phyloP scores from a whole-genome alignment of 306 rosid species.

The Echinosophora koreensis region DNA sequence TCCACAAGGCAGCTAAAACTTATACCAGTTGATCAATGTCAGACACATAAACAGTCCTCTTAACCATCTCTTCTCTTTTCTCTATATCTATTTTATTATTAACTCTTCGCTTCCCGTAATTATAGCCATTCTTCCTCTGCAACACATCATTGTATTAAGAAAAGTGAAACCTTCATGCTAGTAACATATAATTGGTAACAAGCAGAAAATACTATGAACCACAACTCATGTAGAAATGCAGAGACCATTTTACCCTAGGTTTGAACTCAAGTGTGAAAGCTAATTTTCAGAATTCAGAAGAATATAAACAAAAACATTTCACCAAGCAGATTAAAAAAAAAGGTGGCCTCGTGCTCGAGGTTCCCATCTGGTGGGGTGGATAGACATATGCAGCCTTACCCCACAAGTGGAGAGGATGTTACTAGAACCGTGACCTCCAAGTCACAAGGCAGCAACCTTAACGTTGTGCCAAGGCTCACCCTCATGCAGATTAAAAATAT shows the following conservation, averaged over 20 bases:
- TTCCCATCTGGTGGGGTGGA: too few relatives aligned
- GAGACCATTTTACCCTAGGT: background rate
- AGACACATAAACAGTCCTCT: conserved; percentile 98
- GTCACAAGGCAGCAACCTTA: too few relatives aligned
- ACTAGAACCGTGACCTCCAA: too few relatives aligned
- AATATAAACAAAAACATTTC: background rate
- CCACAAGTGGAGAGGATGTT: too few relatives aligned
- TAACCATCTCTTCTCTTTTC: conserved; percentile 87
- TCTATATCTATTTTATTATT: conserved; percentile 72
- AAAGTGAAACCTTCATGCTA: conserved; percentile 22
- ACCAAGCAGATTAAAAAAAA: conserved; percentile 20
- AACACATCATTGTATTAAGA: conserved; percentile 13
- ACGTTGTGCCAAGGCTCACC: too few relatives aligned
- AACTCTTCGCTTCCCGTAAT: conserved; percentile 73
- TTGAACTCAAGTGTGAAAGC: background rate
- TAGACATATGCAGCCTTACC: too few relatives aligned
- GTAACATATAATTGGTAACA: background rate
- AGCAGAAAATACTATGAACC: conserved; percentile 10
- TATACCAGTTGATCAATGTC: conserved; percentile 94
- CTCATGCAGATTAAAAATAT: conserved; percentile 14
- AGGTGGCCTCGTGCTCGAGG: too few relatives aligned
- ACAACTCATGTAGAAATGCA: conserved; percentile 4
- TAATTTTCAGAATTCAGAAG: background rate
- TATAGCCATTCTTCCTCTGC: conserved; percentile 91
- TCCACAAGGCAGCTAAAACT: conserved; percentile 23